Evolutionary conservation across 2,329 filamentous ascomycete species (phyloP), one percentile per base, ranked within the genome.

Genomic region (Graphium sp.): DNA sequence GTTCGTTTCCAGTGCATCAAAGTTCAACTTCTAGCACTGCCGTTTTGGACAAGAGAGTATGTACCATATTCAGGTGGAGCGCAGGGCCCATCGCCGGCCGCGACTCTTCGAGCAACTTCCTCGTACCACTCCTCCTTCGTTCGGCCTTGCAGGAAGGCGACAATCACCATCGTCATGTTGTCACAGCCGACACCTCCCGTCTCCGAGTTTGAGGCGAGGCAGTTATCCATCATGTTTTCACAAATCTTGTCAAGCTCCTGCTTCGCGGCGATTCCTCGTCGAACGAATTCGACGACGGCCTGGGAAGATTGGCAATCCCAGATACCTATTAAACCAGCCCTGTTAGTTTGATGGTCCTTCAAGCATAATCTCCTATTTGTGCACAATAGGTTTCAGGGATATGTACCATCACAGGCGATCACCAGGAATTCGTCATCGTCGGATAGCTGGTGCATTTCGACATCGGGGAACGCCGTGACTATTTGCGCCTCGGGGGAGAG

Each of bases 221-320:
- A 98, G 61, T 95, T 98, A 62, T 98, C 87, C 89, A 98, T 98
- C 83, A 98, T 93, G 60, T 98, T 98, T 58, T 98, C 89, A 54
- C 87, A 95, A 45, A 98, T 95, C 50, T 81, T 80, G 32, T 85
- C 74, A 29, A 98, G 69, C 28, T 91, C 80, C 57, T 98, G 89
- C 62, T 93, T 93, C 29, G 85, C 85, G 28, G 84, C 87, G 51
- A 98, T 93, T 32, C 89, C 89, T 48, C 89, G 78, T 50, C 89
- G 73, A 38, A 95, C 89, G 49, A 98, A 98, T 55, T 98, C 89
- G 41, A 95, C 62, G 19, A 98, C 89, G 22, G 87, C 82, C 60
- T 98, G 89, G 25, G 89, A 98, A 32, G 89, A 94, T 53, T 95
- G 89, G 53, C 89, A 95, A 56, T 98, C 89, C 89, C 89, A 98